phyloP scores from a whole-genome alignment of 345 rosid species.

The Citrus trifoliata region DNA sequence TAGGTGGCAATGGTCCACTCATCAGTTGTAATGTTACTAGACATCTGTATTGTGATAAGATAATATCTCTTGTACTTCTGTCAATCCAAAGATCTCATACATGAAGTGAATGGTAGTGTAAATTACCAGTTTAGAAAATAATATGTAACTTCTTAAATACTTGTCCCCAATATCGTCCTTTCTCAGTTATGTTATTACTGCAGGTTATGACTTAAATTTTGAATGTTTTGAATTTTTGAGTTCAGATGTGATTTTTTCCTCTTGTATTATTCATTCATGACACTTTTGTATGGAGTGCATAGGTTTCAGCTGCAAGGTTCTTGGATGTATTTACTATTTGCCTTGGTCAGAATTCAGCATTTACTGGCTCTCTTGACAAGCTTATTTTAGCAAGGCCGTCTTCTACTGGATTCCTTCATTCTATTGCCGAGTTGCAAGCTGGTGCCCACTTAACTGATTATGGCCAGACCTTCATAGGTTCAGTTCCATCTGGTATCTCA shows the following conservation, averaged over 20 bases:
- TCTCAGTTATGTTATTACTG: neutral
- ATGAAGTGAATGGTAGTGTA: neutral
- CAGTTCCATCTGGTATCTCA: constrained; percentile 34
- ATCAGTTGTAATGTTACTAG: neutral
- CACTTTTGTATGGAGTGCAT: constrained; percentile 17
- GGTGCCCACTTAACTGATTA: constrained; percentile 32
- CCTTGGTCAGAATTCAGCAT: constrained; percentile 63
- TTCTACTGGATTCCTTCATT: constrained; percentile 66
- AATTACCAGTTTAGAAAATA: neutral
- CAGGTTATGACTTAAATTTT: neutral
- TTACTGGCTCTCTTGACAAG: constrained; percentile 73
- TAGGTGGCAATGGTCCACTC: neutral
- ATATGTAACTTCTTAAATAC: neutral
- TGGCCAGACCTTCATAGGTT: constrained; percentile 23
- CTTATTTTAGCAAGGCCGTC: constrained; percentile 55
- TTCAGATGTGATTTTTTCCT: neutral
- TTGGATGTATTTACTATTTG: constrained; percentile 75
- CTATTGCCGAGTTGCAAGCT: constrained; percentile 67
- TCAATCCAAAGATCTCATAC: neutral
- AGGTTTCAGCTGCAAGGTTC: constrained; percentile 84
- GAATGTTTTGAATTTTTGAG: neutral
- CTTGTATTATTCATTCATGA: neutral
- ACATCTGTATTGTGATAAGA: neutral
- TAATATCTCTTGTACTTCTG: neutral
- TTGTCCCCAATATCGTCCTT: constrained; percentile 1